These are phyloP conservation scores for Tetracladium setigerum DNA, from an alignment of 495 filamentous ascomycete species.

Conservation along the genomic window DNA sequence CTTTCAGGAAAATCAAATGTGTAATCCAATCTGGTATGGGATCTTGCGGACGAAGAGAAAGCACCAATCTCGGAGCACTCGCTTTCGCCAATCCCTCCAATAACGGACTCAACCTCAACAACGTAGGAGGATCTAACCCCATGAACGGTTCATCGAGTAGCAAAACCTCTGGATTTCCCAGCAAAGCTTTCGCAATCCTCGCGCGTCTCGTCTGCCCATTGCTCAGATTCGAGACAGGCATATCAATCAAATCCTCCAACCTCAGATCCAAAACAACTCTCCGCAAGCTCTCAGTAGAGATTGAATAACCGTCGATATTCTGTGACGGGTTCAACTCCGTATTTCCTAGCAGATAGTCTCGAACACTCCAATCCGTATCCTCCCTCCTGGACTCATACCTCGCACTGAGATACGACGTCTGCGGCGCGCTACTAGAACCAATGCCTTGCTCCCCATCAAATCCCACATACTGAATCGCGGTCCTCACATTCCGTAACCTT, in stretches of 20 bases:
- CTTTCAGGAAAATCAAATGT: slow-evolving; percentile 62
- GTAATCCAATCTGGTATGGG: slow-evolving; percentile 84
- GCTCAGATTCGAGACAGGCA: slow-evolving; percentile 81
- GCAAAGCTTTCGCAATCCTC: slow-evolving; percentile 76
- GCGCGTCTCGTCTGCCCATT: slow-evolving; percentile 89
- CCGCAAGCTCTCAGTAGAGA: slow-evolving; percentile 40
- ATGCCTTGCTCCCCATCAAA: slow-evolving; percentile 55
- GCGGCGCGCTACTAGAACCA: slow-evolving; percentile 26
- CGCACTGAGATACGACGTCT: slow-evolving; percentile 78
- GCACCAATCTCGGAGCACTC: slow-evolving; percentile 59
- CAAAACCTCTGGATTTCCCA: slow-evolving; percentile 70
- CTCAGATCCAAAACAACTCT: slow-evolving; percentile 59
- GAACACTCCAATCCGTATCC: slow-evolving; percentile 76
- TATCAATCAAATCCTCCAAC: slow-evolving; percentile 55
- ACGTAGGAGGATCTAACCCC: slow-evolving; percentile 83
- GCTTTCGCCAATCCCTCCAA: slow-evolving; percentile 56
- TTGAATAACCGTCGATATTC: slow-evolving; percentile 32
- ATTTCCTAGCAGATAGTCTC: slow-evolving; percentile 69
- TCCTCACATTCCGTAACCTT: slow-evolving; percentile 43
- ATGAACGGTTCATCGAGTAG: slow-evolving; percentile 95
- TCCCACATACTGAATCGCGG: slow-evolving; percentile 76
- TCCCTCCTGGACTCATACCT: slow-evolving; percentile 88
- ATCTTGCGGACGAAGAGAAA: slow-evolving; percentile 79
- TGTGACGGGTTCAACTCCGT: slow-evolving; percentile 64
- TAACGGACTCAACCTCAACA: slow-evolving; percentile 58